Conservation (phyloP, 345 rosid genomes). For the Syzygium jambos region DNA sequence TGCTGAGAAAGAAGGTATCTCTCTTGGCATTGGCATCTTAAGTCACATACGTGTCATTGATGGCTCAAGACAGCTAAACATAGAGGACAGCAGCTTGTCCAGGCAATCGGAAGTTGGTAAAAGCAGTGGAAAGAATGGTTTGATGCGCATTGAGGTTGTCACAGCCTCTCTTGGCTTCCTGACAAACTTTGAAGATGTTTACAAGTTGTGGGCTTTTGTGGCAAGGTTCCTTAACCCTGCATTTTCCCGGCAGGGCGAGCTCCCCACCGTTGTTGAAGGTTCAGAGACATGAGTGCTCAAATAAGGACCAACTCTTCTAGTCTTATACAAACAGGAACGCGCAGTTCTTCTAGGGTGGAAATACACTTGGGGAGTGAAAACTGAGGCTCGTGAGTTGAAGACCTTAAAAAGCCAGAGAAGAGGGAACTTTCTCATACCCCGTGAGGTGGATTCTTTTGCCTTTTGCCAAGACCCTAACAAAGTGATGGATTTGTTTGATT, state of each 20-base stretch:
- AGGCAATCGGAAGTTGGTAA: slow-evolving; percentile 67
- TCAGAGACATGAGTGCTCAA: slow-evolving; percentile 33
- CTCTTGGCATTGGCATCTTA: slow-evolving; percentile 83
- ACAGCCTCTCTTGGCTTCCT: slow-evolving; percentile 94
- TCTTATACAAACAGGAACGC: not conserved
- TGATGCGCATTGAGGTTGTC: slow-evolving; percentile 79
- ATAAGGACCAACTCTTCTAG: slow-evolving; percentile 2
- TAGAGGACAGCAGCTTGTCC: slow-evolving; percentile 55
- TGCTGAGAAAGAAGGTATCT: slow-evolving; percentile 88
- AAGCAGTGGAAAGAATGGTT: slow-evolving; percentile 45
- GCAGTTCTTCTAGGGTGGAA: not conserved
- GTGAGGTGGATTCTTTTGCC: slow-evolving; percentile 21
- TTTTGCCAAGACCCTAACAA: slow-evolving; percentile 14
- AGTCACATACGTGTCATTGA: slow-evolving; percentile 77
- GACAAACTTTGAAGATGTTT: slow-evolving; percentile 95
- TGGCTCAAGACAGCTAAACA: slow-evolving; percentile 33
- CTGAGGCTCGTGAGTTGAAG: not conserved
- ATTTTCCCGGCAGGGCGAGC: slow-evolving; percentile 58
- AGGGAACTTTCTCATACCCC: not conserved
- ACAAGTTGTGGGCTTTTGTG: slow-evolving; percentile 81
- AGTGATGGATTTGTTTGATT: slow-evolving; percentile 44
- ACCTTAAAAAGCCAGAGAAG: not conserved
- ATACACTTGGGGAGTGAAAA: not conserved
- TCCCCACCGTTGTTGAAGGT: slow-evolving; percentile 74
- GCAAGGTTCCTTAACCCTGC: slow-evolving; percentile 82